Conservation (phyloP, 441 rosid genomes). For the Croton setiger region DNA sequence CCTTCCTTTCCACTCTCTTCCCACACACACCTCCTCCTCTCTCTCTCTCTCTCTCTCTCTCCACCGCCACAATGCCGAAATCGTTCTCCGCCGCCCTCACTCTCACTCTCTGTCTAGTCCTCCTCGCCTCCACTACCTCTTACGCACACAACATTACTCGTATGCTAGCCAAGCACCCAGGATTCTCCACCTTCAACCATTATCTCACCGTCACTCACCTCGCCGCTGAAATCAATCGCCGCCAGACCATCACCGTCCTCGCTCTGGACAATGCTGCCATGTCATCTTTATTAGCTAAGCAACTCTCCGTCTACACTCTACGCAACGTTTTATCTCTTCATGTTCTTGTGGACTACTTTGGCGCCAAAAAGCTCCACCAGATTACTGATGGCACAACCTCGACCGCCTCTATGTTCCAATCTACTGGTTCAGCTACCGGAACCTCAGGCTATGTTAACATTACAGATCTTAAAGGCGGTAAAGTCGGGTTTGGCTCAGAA, state of each 20-base stretch:
- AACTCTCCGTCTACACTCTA: constrained; percentile 61
- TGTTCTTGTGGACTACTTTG: constrained; percentile 85
- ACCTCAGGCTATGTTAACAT: constrained; percentile 85
- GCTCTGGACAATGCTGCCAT: constrained; percentile 86
- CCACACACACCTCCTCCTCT: neutral
- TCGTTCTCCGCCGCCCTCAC: constrained; percentile 14
- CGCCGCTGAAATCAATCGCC: constrained; percentile 85
- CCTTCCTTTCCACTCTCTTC: neutral
- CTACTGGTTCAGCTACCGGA: constrained; percentile 81
- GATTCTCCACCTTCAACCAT: constrained; percentile 88
- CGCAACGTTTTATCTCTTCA: constrained; percentile 85
- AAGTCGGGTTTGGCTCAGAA: constrained; percentile 67
- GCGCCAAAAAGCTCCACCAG: constrained; percentile 88
- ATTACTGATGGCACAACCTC: constrained; percentile 68
- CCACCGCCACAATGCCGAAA: constrained; percentile 28
- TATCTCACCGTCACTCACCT: constrained; percentile 83
- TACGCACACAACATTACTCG: constrained; percentile 72
- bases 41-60: constrained; percentile 5
- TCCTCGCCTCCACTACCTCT: constrained; percentile 27
- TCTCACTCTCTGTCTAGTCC: constrained; percentile 29
- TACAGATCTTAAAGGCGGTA: constrained; percentile 78
- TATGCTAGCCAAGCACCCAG: constrained; percentile 69
- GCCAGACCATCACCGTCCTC: constrained; percentile 80
- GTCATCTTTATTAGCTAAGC: constrained; percentile 52
- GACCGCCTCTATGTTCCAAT: constrained; percentile 85